phyloP scores from a whole-genome alignment of 441 rosid species.

The Macaranga tanarius region DNA sequence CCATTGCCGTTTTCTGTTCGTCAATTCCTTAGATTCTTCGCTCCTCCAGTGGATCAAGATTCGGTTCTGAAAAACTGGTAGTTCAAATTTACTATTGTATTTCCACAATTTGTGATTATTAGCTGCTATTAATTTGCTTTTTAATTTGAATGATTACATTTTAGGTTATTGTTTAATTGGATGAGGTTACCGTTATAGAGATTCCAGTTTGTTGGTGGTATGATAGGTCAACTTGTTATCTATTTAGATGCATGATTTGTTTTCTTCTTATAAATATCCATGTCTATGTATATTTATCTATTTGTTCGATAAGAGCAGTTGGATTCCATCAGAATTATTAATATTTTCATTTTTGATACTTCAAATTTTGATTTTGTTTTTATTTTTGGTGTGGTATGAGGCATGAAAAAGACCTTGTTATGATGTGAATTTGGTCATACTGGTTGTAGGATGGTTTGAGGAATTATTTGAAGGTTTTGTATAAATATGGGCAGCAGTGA shows the following conservation, averaged over 20 bases:
- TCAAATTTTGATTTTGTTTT: neutral
- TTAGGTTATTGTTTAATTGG: neutral
- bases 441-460: conserved; percentile 51
- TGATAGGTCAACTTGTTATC: neutral
- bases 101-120: neutral
- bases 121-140: neutral
- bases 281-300: neutral
- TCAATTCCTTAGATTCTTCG: conserved; percentile 7
- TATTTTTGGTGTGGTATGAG: conserved; percentile 6
- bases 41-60: conserved; percentile 29
- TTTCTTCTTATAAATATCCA: neutral
- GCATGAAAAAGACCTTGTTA: conserved; percentile 17
- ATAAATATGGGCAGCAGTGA: conserved; percentile 71
- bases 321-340: neutral
- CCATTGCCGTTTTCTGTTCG: neutral
- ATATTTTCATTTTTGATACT: neutral
- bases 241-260: neutral
- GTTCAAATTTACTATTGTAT: conserved; percentile 4
- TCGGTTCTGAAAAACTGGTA: conserved; percentile 24
- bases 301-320: neutral
- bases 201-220: neutral
- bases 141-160: neutral
- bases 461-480: conserved; percentile 26
- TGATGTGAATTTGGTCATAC: conserved; percentile 29
- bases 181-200: neutral